phyloP scores from a whole-genome alignment of 306 rosid genomes.

The Trifolium repens region DNA sequence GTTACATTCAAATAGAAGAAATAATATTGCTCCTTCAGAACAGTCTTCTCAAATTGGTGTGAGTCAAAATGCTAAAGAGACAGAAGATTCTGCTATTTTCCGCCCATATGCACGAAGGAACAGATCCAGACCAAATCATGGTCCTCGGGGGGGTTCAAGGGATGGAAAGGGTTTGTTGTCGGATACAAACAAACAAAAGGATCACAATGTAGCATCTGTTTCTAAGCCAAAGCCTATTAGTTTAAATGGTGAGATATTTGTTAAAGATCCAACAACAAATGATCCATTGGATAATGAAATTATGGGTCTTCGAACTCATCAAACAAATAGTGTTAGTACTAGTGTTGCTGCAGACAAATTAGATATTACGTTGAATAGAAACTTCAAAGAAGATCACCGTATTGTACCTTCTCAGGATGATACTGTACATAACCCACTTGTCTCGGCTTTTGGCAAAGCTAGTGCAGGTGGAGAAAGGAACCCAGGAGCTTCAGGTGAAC shows the following conservation, averaged over 20 bases:
- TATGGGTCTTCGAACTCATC: conserved; percentile 55
- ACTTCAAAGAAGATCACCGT: conserved; percentile 49
- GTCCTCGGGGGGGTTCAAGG: conserved; percentile 68
- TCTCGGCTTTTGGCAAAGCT: conserved; percentile 54
- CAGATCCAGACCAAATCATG: conserved; percentile 88
- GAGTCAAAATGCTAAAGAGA: conserved; percentile 82
- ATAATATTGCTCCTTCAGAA: conserved; percentile 69
- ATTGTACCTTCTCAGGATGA: conserved; percentile 55
- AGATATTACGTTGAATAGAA: conserved; percentile 51
- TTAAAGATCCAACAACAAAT: conserved; percentile 52
- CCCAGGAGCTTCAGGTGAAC: conserved; percentile 46
- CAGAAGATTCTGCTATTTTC: conserved; percentile 89
- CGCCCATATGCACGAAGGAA: conserved; percentile 97
- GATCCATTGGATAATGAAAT: conserved; percentile 55
- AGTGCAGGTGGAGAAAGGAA: conserved; percentile 54
- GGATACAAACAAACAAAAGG: conserved; percentile 65
- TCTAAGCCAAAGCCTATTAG: conserved; percentile 68
- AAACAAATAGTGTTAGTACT: conserved; percentile 46
- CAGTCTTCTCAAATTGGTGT: conserved; percentile 90
- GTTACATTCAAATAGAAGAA: conserved; percentile 64
- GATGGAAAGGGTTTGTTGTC: conserved; percentile 61
- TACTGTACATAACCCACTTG: conserved; percentile 45
- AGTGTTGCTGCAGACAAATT: conserved; percentile 60
- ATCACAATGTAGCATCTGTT: conserved; percentile 57
- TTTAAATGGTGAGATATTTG: conserved; percentile 64